A percentile compares a stretch with the other conserved stretches of the same genome.
Evolutionary conservation across 768 basidiomycete species (phyloP).

Genomic region (Tulasnella sp.): DNA sequence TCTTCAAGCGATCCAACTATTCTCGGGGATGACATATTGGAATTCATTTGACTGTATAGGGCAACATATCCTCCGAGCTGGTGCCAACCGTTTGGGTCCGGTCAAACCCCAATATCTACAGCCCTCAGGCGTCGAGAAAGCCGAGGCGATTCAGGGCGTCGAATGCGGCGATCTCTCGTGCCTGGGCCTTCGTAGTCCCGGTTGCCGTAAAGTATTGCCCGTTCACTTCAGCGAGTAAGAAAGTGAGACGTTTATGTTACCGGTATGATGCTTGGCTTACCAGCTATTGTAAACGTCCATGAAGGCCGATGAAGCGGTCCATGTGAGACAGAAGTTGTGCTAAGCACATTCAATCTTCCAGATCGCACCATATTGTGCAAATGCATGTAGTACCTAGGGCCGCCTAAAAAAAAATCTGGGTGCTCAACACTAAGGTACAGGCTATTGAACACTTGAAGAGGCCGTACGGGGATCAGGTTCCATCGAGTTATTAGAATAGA

Average conservation of each 20-base stretch:
- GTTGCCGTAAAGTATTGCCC: not conserved
- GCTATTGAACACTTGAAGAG: not conserved
- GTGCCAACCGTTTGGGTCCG: too few relatives aligned
- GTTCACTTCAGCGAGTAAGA: not conserved
- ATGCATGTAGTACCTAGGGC: constrained; percentile 2
- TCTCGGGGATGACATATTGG: too few relatives aligned
- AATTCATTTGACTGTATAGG: too few relatives aligned
- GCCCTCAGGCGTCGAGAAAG: not conserved
- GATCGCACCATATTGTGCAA: not conserved
- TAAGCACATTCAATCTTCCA: not conserved
- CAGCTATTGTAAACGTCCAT: not conserved
- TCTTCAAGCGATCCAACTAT: too few relatives aligned
- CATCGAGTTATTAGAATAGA: not conserved
- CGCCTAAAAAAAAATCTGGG: not conserved
- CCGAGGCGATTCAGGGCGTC: not conserved
- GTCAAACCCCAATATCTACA: too few relatives aligned
- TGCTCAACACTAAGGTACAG: not conserved
- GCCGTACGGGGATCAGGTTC: not conserved
- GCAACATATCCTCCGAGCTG: too few relatives aligned
- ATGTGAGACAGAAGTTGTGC: not conserved
- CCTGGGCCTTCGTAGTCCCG: not conserved
- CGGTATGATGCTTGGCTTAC: not conserved
- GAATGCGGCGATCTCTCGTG: not conserved
- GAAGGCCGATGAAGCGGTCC: not conserved
- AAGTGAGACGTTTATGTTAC: not conserved